phyloP scores from a whole-genome alignment of 2,329 filamentous ascomycete species.

The Epichloe sibirici region DNA sequence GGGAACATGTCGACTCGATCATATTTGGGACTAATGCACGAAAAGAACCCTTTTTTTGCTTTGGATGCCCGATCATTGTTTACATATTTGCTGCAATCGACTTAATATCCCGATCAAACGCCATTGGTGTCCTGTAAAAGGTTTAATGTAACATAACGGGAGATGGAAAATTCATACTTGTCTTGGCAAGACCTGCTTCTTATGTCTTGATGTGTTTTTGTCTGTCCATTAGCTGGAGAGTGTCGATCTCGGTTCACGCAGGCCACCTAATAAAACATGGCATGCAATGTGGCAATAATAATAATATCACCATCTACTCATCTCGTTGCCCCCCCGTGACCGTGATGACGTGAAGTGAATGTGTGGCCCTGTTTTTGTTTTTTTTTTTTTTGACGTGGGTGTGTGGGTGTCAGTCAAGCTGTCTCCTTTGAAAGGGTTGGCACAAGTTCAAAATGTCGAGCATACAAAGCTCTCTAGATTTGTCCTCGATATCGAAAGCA shows the following conservation, averaged over 20 bases:
- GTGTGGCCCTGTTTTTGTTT: background rate
- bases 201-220: background rate
- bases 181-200: background rate
- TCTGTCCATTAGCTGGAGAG: background rate
- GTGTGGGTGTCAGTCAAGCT: no score
- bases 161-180: background rate
- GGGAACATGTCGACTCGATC: background rate
- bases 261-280: conserved; percentile 1
- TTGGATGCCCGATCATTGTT: background rate
- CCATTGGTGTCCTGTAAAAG: background rate
- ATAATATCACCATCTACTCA: background rate
- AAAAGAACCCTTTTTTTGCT: background rate
- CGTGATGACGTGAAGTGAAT: background rate
- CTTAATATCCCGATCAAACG: background rate
- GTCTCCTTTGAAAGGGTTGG: no score
- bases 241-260: background rate
- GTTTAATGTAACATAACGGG: conserved; percentile 3
- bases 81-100: background rate
- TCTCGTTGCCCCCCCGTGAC: background rate
- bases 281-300: background rate
- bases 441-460: no score
- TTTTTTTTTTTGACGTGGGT: no score
- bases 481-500: no score
- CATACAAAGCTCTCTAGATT: no score
- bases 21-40: background rate